phyloP scores from a whole-genome alignment of 495 filamentous ascomycete species.

The Talaromyces ruber region DNA sequence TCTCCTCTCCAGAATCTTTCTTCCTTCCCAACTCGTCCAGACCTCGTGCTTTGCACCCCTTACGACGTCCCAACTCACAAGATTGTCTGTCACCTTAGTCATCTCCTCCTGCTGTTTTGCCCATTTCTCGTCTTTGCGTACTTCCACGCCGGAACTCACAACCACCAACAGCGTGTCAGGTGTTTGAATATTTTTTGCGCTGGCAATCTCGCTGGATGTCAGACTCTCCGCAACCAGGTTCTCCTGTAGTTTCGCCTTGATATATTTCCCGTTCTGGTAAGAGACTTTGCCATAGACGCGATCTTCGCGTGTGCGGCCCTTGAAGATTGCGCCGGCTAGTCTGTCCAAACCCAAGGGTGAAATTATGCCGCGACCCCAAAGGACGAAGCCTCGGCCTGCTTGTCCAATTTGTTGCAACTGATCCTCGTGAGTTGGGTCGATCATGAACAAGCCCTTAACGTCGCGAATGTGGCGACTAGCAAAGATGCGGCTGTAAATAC shows the following conservation, averaged over 20 bases:
- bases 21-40: slow-evolving; percentile 64
- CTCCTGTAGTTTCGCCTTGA: slow-evolving; percentile 90
- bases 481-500: slow-evolving; percentile 85
- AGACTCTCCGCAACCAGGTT: slow-evolving; percentile 77
- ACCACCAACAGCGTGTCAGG: slow-evolving; percentile 64
- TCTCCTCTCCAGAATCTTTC: slow-evolving; percentile 60
- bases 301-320: slow-evolving; percentile 71
- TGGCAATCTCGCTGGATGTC: slow-evolving; percentile 69
- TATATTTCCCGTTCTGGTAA: slow-evolving; percentile 68
- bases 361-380: slow-evolving; percentile 79
- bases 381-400: slow-evolving; percentile 64
- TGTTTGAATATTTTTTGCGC: slow-evolving; percentile 67
- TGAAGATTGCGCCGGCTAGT: slow-evolving; percentile 66
- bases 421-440: slow-evolving; percentile 84
- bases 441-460: slow-evolving; percentile 69
- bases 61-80: slow-evolving; percentile 82
- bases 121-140: slow-evolving; percentile 57
- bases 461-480: slow-evolving; percentile 65
- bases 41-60: slow-evolving; percentile 78
- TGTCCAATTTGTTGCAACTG: slow-evolving; percentile 55
- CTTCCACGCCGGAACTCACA: slow-evolving; percentile 69
- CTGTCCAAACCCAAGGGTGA: slow-evolving; percentile 81
- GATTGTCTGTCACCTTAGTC: slow-evolving; percentile 63
- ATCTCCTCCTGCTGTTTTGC: slow-evolving; percentile 72
- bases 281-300: slow-evolving; percentile 70